Evolutionary conservation across 257 asterid species (phyloP).

Genomic region (Fraxinus pennsylvanica): DNA sequence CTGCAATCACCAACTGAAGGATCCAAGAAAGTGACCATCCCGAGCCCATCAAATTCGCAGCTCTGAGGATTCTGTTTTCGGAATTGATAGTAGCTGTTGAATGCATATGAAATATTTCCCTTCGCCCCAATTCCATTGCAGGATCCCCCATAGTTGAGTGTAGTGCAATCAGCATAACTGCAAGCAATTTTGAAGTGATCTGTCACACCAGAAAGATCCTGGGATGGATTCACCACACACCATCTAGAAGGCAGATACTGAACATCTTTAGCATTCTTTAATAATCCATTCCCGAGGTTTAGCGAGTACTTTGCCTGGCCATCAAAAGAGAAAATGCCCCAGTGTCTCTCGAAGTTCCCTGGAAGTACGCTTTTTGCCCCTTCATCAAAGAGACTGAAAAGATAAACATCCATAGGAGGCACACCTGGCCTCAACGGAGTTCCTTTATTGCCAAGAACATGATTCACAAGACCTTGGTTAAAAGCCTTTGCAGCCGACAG

Average conservation of each 20-base stretch:
- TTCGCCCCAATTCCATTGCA: slow-evolving; percentile 72
- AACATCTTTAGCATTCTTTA: slow-evolving; percentile 72
- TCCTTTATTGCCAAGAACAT: slow-evolving; percentile 61
- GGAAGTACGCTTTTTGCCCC: slow-evolving; percentile 84
- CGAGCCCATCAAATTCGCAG: slow-evolving; percentile 94
- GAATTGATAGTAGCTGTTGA: slow-evolving; percentile 85
- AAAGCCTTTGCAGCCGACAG: slow-evolving; percentile 80
- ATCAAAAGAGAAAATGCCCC: slow-evolving; percentile 95
- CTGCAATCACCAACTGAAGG: slow-evolving; percentile 83
- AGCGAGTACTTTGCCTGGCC: slow-evolving; percentile 85
- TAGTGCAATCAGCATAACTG: slow-evolving; percentile 85
- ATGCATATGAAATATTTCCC: slow-evolving; percentile 86
- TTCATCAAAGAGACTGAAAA: slow-evolving; percentile 85
- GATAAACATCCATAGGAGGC: slow-evolving; percentile 77
- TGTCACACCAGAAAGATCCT: slow-evolving; percentile 62
- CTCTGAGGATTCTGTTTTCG: slow-evolving; percentile 75
- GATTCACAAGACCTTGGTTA: slow-evolving; percentile 75
- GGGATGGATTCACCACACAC: slow-evolving; percentile 81
- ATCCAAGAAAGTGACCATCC: slow-evolving; percentile 87
- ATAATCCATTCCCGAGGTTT: slow-evolving; percentile 69
- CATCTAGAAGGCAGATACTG: slow-evolving; percentile 84
- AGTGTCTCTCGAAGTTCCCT: slow-evolving; percentile 87
- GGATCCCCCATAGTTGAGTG: slow-evolving; percentile 86
- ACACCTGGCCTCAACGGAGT: slow-evolving; percentile 86
- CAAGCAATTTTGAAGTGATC: slow-evolving; percentile 77